phyloP scores from a whole-genome alignment of 2,329 filamentous ascomycete genomes.

The Cladophialophora bantiana region DNA sequence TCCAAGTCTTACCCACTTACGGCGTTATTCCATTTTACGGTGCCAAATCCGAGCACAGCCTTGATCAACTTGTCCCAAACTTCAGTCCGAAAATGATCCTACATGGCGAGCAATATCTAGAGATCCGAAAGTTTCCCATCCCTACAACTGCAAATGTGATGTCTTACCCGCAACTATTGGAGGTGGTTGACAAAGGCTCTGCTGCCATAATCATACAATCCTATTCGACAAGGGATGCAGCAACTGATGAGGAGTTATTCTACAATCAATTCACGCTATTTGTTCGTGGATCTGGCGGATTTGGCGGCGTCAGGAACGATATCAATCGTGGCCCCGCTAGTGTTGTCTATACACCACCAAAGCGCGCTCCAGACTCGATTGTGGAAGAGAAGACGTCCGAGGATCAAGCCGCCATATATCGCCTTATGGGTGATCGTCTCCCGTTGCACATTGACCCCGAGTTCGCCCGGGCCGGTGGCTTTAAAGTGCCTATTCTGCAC shows the following conservation, averaged over 20 bases:
- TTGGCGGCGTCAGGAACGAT: conserved; percentile 81
- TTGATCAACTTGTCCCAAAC: conserved; percentile 87
- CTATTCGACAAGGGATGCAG: conserved; percentile 81
- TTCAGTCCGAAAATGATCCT: conserved; percentile 99
- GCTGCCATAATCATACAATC: conserved; percentile 76
- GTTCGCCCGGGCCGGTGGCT: conserved; percentile 94
- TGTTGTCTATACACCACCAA: conserved; percentile 77
- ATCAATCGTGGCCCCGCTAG: conserved; percentile 80
- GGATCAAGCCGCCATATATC: conserved; percentile 92
- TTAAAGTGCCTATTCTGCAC: conserved; percentile 92
- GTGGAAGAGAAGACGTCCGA: conserved; percentile 85
- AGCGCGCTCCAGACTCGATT: conserved; percentile 77
- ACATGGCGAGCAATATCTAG: conserved; percentile 97
- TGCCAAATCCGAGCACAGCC: conserved; percentile 56
- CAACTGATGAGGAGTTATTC: conserved; percentile 87
- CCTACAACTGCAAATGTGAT: conserved; percentile 57
- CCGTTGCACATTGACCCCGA: conserved; percentile 93
- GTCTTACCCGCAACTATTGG: conserved; percentile 66
- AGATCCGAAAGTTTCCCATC: conserved; percentile 91
- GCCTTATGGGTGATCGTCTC: conserved; percentile 92
- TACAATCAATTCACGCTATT: conserved; percentile 97
- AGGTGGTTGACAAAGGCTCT: conserved; percentile 94
- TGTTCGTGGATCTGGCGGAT: conserved; percentile 87
- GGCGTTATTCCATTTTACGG: conserved; percentile 95
- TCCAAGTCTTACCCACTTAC: conserved; percentile 81